Percentiles rank a stretch among this genome's conserved stretches.
phyloP scores from a whole-genome alignment of 805 yeast genomes.

The Monosporozyma unispora region DNA sequence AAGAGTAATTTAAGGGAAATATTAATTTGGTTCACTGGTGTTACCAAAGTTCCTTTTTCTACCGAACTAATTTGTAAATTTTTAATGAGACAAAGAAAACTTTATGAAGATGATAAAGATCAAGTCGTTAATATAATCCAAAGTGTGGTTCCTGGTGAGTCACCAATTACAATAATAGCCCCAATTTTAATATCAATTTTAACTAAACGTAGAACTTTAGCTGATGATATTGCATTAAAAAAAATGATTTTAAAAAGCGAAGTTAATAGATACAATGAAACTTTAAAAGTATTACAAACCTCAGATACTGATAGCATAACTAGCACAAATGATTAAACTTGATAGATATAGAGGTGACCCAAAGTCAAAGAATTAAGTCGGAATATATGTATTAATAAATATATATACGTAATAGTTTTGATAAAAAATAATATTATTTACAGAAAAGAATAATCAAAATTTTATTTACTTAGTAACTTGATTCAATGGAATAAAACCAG shows the following conservation, averaged over 20 bases:
- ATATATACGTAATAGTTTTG: neutral
- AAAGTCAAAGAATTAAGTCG: neutral
- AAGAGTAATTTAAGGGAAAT: slow-evolving; percentile 12
- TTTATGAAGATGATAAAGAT: neutral
- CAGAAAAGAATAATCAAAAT: neutral
- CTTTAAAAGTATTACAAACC: slow-evolving; percentile 1
- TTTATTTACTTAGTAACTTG: slow-evolving; percentile 10
- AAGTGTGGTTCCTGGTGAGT: slow-evolving; percentile 12
- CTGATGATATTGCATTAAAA: slow-evolving; percentile 9
- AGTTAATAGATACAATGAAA: slow-evolving; percentile 8
- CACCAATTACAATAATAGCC: slow-evolving; percentile 9
- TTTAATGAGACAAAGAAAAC: slow-evolving; percentile 13
- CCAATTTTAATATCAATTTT: slow-evolving; percentile 12
- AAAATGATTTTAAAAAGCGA: slow-evolving; percentile 21
- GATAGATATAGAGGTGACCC: neutral
- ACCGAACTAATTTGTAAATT: slow-evolving; percentile 9
- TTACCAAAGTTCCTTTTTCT: slow-evolving; percentile 6
- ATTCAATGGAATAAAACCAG: slow-evolving; percentile 24
- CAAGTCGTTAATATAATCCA: slow-evolving; percentile 7
- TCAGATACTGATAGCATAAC: neutral
- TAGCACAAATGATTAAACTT: neutral
- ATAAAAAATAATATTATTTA: neutral
- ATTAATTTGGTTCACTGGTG: slow-evolving; percentile 12
- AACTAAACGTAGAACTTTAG: slow-evolving; percentile 6
- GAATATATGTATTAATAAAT: neutral